These are phyloP conservation scores for Haplosporangium sp. DNA, from an alignment of 371 early-diverging fungal species.

Conservation along the genomic window DNA sequence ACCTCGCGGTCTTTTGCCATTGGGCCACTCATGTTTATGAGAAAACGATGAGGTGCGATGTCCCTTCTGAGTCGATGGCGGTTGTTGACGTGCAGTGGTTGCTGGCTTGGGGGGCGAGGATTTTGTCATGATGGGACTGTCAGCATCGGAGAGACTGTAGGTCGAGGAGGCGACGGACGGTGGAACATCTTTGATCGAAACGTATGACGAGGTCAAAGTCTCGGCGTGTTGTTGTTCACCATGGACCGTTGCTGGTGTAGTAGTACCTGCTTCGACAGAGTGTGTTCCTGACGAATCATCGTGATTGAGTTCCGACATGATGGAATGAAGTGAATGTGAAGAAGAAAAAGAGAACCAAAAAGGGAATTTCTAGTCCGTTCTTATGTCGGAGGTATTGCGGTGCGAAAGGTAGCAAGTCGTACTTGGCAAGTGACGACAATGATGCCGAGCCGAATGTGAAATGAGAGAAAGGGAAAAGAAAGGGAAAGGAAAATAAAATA, in stretches of 20 bases:
- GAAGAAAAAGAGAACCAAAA: constrained; percentile 1
- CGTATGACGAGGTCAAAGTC: constrained; percentile 25
- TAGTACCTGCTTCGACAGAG: too few species aligned
- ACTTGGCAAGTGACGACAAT: too few species aligned
- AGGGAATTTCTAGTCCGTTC: not conserved
- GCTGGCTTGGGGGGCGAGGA: constrained; percentile 10
- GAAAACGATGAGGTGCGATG: constrained; percentile 6
- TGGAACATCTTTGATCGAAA: constrained; percentile 17
- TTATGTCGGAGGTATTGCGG: too few species aligned
- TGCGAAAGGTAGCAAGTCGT: too few species aligned
- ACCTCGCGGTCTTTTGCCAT: constrained; percentile 48
- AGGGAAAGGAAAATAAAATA: too few species aligned
- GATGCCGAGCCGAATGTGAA: constrained; percentile 21
- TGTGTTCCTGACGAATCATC: too few species aligned
- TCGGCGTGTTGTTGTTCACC: not conserved
- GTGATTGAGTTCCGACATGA: not conserved
- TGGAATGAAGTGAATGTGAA: constrained; percentile 2
- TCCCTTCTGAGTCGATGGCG: not conserved
- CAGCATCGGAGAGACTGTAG: constrained; percentile 26
- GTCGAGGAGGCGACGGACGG: constrained; percentile 27
- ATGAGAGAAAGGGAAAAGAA: not conserved
- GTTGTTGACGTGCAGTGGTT: not conserved
- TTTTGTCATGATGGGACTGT: constrained; percentile 41
- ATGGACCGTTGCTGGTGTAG: not conserved
- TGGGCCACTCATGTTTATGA: constrained; percentile 43